phyloP scores from a whole-genome alignment of 305 asterid species.

The Ajuga reptans region DNA sequence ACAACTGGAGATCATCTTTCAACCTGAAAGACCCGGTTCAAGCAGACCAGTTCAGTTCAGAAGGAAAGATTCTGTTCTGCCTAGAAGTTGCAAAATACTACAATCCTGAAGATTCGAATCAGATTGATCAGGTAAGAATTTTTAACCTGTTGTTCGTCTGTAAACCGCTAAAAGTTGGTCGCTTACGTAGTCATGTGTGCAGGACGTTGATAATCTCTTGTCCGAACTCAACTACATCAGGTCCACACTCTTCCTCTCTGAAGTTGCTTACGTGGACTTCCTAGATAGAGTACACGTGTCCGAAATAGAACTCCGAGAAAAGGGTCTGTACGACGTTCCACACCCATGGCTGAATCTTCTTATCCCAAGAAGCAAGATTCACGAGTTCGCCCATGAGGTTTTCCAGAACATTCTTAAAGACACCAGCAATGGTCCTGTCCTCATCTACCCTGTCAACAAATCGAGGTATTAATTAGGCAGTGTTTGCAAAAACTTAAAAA shows the following conservation, averaged over 20 bases:
- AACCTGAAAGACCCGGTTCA: constrained; percentile 64
- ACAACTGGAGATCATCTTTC: constrained; percentile 86
- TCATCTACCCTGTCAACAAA: constrained; percentile 81
- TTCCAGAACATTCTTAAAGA: constrained; percentile 67
- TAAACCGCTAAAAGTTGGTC: not conserved
- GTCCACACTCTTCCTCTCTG: constrained; percentile 63
- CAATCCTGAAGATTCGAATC: constrained; percentile 40
- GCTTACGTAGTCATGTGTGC: constrained; percentile 23
- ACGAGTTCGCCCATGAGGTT: constrained; percentile 54
- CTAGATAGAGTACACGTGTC: constrained; percentile 73
- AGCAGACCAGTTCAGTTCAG: constrained; percentile 66
- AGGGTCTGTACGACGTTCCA: constrained; percentile 86
- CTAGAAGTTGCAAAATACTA: constrained; percentile 79
- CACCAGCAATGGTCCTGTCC: constrained; percentile 79
- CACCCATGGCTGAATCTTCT: constrained; percentile 95
- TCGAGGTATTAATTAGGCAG: constrained; percentile 59
- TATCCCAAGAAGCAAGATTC: constrained; percentile 64
- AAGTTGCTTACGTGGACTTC: constrained; percentile 65
- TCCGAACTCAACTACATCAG: constrained; percentile 51
- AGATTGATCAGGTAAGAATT: constrained; percentile 41
- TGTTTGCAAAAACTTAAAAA: too few species aligned
- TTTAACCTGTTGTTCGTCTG: not conserved
- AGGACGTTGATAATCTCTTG: constrained; percentile 49
- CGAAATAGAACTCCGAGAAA: constrained; percentile 53
- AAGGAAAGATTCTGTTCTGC: constrained; percentile 77